Conservation (phyloP, 306 rosid species). For the Vigna mungo region DNA sequence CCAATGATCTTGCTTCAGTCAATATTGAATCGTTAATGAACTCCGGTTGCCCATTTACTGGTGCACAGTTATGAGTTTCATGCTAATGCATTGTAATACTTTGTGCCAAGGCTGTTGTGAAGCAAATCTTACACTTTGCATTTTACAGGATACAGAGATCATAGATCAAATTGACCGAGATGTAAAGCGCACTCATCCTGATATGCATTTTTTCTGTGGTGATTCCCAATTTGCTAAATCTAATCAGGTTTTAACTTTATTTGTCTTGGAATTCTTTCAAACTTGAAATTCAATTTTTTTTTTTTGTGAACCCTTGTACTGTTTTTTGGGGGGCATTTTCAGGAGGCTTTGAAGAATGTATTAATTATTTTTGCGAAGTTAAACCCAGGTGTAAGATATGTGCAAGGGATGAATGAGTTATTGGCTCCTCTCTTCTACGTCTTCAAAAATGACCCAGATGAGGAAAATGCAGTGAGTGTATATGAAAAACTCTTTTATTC, state of each 20-base stretch:
- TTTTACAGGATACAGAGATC: conserved; percentile 89
- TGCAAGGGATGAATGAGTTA: conserved; percentile 98
- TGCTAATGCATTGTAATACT: conserved; percentile 23
- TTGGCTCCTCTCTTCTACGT: conserved; percentile 94
- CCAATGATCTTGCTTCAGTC: conserved; percentile 2
- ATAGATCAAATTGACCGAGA: conserved; percentile 98
- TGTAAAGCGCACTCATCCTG: conserved; percentile 99
- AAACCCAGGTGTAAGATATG: conserved; percentile 98
- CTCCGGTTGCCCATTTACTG: not conserved
- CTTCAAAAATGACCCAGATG: conserved; percentile 88
- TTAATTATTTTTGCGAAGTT: conserved; percentile 90
- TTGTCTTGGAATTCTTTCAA: conserved; percentile 26
- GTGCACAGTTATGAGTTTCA: not conserved
- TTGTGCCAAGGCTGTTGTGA: conserved; percentile 32
- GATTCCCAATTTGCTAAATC: conserved; percentile 88
- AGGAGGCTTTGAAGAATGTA: conserved; percentile 87
- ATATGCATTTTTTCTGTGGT: conserved; percentile 92
- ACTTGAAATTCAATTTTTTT: conserved; percentile 8
- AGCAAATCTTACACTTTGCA: conserved; percentile 39
- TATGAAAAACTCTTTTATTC: conserved; percentile 13
- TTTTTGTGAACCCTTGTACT: conserved; percentile 20
- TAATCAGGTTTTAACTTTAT: conserved; percentile 69
- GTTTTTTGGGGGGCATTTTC: conserved; percentile 49
- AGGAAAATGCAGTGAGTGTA: conserved; percentile 82
- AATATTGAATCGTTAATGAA: conserved; percentile 9